A percentile compares a stretch with the other conserved stretches of the same genome.
Evolutionary conservation across 345 rosid genomes (phyloP).

Genomic region (Lepidium sativum): DNA sequence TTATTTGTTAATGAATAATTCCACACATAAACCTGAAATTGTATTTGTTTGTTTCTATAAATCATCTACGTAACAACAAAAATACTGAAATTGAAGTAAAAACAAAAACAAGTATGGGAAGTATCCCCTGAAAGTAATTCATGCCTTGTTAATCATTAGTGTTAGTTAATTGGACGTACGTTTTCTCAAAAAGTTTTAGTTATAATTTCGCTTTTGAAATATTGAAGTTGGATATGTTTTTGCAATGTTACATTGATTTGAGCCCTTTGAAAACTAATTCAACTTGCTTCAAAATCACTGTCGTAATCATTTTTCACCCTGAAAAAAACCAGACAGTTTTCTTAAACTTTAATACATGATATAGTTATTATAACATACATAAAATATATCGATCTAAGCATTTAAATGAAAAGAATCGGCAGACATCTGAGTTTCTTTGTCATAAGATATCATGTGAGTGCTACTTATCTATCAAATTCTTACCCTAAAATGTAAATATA

Average conservation of each 20-base stretch:
- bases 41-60: too few species aligned
- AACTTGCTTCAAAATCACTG: background rate
- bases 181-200: too few species aligned
- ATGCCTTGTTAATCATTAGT: too few species aligned
- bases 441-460: slow-evolving; percentile 7
- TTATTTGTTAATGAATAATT: too few species aligned
- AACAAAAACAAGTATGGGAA: too few species aligned
- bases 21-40: too few species aligned
- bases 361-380: background rate
- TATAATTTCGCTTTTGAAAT: background rate
- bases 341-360: too few species aligned
- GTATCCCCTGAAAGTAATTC: too few species aligned
- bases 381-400: background rate
- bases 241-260: background rate
- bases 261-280: background rate
- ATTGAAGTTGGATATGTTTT: slow-evolving; percentile 3
- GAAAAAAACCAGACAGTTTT: too few species aligned
- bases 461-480: slow-evolving; percentile 3
- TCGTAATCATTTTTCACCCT: background rate
- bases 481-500: slow-evolving; percentile 22
- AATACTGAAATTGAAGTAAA: too few species aligned
- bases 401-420: background rate
- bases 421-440: background rate
- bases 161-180: too few species aligned
- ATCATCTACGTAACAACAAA: too few species aligned